Percentiles rank a stretch among this genome's conserved stretches.
Evolutionary conservation across 2,329 filamentous ascomycete genomes (phyloP).

Genomic region (Pestalotiopsis sp.): DNA sequence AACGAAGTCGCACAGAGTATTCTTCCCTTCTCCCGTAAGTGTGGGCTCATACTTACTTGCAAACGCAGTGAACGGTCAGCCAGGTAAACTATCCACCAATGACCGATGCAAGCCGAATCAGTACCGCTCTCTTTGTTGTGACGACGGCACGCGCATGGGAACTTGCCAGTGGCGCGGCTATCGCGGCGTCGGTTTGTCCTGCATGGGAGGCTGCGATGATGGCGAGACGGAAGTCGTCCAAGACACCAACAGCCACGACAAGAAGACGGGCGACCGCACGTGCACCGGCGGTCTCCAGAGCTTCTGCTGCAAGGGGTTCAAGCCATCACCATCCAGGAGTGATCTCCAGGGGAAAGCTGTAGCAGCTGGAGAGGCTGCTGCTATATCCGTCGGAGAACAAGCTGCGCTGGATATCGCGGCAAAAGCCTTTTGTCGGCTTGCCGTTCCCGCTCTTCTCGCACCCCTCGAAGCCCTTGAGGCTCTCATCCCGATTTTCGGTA

Average conservation of each 20-base stretch:
- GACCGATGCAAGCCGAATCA: conserved; percentile 26
- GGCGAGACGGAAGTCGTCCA: conserved; percentile 30
- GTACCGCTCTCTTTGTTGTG: conserved; percentile 31
- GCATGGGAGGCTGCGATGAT: conserved; percentile 30
- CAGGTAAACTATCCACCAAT: conserved; percentile 25
- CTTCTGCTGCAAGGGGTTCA: conserved; percentile 34
- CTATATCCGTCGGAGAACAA: conserved; percentile 28
- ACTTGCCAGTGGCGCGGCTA: conserved; percentile 30
- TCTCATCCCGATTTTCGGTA: conserved; percentile 24
- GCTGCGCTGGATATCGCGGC: conserved; percentile 35
- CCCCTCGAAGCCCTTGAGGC: conserved; percentile 24
- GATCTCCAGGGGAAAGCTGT: conserved; percentile 23
- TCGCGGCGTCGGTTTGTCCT: conserved; percentile 30
- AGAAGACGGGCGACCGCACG: conserved; percentile 30
- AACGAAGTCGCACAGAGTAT: conserved; percentile 26
- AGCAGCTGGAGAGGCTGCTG: conserved; percentile 28
- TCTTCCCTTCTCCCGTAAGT: neutral
- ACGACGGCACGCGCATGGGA: conserved; percentile 22
- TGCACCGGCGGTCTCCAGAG: conserved; percentile 32
- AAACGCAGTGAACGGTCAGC: conserved; percentile 28
- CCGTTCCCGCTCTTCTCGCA: conserved; percentile 29
- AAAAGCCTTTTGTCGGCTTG: conserved; percentile 36
- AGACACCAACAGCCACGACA: conserved; percentile 31
- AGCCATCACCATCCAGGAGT: conserved; percentile 21
- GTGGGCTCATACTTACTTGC: neutral